These are phyloP conservation scores for Penicillium salamii DNA, from an alignment of 495 filamentous ascomycete genomes.

Conservation along the genomic window DNA sequence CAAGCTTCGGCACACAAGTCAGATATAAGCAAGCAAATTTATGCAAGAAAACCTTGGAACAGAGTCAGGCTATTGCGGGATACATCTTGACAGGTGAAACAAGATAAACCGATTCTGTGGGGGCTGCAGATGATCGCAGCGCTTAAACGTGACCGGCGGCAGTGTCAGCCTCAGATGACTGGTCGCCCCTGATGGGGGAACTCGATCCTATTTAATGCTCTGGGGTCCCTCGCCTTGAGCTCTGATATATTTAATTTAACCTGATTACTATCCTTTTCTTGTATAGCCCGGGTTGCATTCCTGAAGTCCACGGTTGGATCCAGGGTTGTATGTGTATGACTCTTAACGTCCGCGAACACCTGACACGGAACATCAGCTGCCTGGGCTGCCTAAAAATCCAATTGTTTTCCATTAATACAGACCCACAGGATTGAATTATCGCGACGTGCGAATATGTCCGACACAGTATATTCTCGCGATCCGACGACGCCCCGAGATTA, in stretches of 20 bases:
- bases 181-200: constrained; percentile 14
- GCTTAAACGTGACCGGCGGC: constrained; percentile 28
- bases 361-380: neutral
- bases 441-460: constrained; percentile 9
- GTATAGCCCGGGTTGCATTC: neutral
- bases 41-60: neutral
- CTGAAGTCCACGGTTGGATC: neutral
- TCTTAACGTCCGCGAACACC: neutral
- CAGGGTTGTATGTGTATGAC: neutral
- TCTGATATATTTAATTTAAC: neutral
- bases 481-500: constrained; percentile 31
- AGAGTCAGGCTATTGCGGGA: neutral
- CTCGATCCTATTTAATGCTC: neutral
- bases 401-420: too few species aligned
- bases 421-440: too few species aligned
- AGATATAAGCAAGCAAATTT: neutral
- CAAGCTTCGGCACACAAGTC: constrained; percentile 14
- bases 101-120: neutral
- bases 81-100: neutral
- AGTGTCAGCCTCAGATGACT: constrained; percentile 20
- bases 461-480: constrained; percentile 8
- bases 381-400: too few species aligned
- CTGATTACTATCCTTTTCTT: neutral
- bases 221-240: neutral
- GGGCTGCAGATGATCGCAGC: constrained; percentile 24